Percentiles rank a stretch among this genome's conserved stretches.
Conservation (phyloP, 2,329 filamentous ascomycete genomes). For the Hawksworthiomyces lignivorus region DNA sequence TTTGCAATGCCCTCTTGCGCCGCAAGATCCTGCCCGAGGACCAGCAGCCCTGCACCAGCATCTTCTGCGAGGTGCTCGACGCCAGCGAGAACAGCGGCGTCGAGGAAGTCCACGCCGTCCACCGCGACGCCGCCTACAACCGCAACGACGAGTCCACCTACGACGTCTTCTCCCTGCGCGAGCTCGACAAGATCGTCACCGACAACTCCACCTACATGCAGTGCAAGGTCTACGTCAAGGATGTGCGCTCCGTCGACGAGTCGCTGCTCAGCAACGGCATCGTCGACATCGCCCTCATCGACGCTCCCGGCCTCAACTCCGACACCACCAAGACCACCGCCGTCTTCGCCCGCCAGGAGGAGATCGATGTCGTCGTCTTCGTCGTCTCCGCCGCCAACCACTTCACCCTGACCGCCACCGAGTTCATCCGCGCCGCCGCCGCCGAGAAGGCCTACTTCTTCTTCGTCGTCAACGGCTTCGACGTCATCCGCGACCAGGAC, state of each 20-base stretch:
- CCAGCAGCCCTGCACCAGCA: slow-evolving; percentile 95
- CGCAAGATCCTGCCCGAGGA: slow-evolving; percentile 92
- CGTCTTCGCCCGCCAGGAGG: slow-evolving; percentile 92
- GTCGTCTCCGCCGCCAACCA: slow-evolving; percentile 97
- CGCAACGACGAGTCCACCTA: slow-evolving; percentile 92
- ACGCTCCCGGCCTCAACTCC: slow-evolving; percentile 89
- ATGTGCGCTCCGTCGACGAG: slow-evolving; percentile 81
- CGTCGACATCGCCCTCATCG: slow-evolving; percentile 94
- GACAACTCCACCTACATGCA: slow-evolving; percentile 85
- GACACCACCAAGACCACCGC: slow-evolving; percentile 97
- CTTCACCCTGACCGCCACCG: slow-evolving; percentile 94
- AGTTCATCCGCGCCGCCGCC: slow-evolving; percentile 93
- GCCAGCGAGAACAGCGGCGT: slow-evolving; percentile 81
- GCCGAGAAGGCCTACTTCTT: slow-evolving; percentile 98
- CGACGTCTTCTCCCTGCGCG: slow-evolving; percentile 68
- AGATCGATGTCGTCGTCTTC: slow-evolving; percentile 98
- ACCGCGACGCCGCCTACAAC: slow-evolving; percentile 71
- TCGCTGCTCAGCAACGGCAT: slow-evolving; percentile 95
- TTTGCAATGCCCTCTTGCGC: slow-evolving; percentile 92
- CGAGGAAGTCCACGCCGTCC: slow-evolving; percentile 93
- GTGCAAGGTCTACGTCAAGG: slow-evolving; percentile 95
- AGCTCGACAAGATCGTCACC: slow-evolving; percentile 81
- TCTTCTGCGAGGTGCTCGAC: slow-evolving; percentile 96
- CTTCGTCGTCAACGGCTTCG: slow-evolving; percentile 96
- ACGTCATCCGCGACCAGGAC: slow-evolving; percentile 85